Evolutionary conservation across 495 filamentous ascomycete species (phyloP).

Genomic region (Penicillium psychrofluorescens): DNA sequence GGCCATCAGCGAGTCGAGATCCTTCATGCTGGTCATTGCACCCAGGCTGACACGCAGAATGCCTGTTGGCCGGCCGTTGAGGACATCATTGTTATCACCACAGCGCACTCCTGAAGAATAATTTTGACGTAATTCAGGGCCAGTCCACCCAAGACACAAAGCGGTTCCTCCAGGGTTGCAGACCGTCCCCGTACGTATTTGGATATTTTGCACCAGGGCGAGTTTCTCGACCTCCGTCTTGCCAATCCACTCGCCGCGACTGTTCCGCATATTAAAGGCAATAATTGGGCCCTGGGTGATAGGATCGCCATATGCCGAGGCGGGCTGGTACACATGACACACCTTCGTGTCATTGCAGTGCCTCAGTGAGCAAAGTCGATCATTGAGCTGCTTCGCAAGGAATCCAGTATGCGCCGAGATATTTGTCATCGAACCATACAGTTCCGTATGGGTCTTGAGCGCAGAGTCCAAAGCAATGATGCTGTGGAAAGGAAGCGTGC

Average conservation of each 20-base stretch:
- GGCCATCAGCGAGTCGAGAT: constrained; percentile 59
- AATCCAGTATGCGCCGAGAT: constrained; percentile 69
- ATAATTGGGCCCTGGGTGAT: constrained; percentile 67
- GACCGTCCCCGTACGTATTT: constrained; percentile 76
- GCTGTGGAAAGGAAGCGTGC: constrained; percentile 80
- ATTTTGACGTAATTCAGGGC: constrained; percentile 73
- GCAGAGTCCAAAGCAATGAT: constrained; percentile 76
- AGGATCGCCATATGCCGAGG: constrained; percentile 30
- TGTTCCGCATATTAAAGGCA: constrained; percentile 72
- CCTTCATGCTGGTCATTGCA: constrained; percentile 75
- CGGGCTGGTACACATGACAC: constrained; percentile 57
- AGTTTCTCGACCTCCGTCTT: constrained; percentile 81
- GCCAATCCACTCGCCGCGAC: constrained; percentile 63
- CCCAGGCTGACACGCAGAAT: constrained; percentile 80
- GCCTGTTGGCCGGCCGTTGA: constrained; percentile 78
- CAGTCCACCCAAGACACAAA: constrained; percentile 54
- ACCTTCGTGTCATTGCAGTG: constrained; percentile 63
- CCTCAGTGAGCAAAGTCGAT: constrained; percentile 48
- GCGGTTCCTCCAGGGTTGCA: constrained; percentile 90
- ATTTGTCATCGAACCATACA: constrained; percentile 63
- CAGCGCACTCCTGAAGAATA: constrained; percentile 76
- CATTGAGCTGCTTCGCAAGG: constrained; percentile 52
- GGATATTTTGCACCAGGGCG: constrained; percentile 67
- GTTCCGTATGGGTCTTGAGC: constrained; percentile 55
- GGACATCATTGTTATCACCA: constrained; percentile 71